Percentiles rank a stretch among this genome's conserved stretches.
Conservation (phyloP, 805 yeast species). For the Blastobotrys peoriensis region DNA sequence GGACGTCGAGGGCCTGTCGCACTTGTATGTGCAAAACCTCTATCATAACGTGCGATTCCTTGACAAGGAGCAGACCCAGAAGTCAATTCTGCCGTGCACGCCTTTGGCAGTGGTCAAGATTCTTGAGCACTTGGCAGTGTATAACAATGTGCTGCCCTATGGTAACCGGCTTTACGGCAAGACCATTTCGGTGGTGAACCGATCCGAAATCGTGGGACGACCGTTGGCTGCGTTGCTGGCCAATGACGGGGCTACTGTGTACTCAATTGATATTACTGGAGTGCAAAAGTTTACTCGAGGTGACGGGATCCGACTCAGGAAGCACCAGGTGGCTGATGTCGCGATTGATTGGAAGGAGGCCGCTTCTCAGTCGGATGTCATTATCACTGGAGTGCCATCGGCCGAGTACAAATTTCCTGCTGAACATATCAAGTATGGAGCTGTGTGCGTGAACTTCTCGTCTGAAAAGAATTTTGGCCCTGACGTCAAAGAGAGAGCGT, state of each 20-base stretch:
- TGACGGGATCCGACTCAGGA: conserved; percentile 71
- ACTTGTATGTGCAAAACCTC: conserved; percentile 85
- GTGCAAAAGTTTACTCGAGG: conserved; percentile 93
- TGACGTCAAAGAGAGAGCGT: conserved; percentile 79
- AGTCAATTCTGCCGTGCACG: conserved; percentile 92
- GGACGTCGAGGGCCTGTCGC: conserved; percentile 94
- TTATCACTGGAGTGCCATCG: conserved; percentile 93
- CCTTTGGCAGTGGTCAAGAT: conserved; percentile 93
- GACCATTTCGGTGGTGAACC: conserved; percentile 81
- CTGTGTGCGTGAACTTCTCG: conserved; percentile 85
- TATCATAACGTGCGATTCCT: conserved; percentile 86
- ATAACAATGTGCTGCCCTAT: conserved; percentile 72
- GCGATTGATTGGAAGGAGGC: conserved; percentile 50
- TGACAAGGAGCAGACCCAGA: conserved; percentile 62
- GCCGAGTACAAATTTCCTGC: conserved; percentile 80
- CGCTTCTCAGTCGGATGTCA: conserved; percentile 75
- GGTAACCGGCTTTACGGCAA: conserved; percentile 94
- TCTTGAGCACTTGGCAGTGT: conserved; percentile 81
- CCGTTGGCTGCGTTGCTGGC: conserved; percentile 95
- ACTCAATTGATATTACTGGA: conserved; percentile 81
- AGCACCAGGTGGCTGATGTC: conserved; percentile 73
- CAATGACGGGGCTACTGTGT: conserved; percentile 95
- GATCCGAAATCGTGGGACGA: conserved; percentile 96
- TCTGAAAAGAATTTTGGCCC: conserved; percentile 76
- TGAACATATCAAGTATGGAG: conserved; percentile 74